A percentile compares a stretch with the other conserved stretches of the same genome.
Conservation (phyloP, 2,329 filamentous ascomycete genomes). For the Phyllosticta citriasiana region DNA sequence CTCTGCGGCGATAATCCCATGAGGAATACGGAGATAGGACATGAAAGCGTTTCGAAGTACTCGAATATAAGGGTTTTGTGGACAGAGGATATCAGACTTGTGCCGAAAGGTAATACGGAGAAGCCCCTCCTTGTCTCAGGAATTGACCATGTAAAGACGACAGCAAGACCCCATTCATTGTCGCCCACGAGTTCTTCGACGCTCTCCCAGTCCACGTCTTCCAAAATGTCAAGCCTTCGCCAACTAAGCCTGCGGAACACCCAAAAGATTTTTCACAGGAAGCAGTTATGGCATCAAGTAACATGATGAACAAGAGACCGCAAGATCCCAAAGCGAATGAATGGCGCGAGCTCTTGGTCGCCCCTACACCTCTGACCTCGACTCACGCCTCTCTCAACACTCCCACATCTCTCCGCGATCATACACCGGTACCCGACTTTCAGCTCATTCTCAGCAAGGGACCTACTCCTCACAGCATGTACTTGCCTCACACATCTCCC, state of each 20-base stretch:
- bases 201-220: slow-evolving; percentile 94
- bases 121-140: not conserved
- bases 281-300: not conserved
- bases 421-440: slow-evolving; percentile 57
- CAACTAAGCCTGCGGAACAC: slow-evolving; percentile 13
- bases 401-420: slow-evolving; percentile 12
- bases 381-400: slow-evolving; percentile 48
- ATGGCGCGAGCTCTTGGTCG: slow-evolving; percentile 35
- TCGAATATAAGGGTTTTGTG: slow-evolving; percentile 56
- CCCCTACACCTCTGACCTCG: slow-evolving; percentile 31
- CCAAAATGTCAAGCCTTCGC: slow-evolving; percentile 53
- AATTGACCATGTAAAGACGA: slow-evolving; percentile 38
- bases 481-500: slow-evolving; percentile 71
- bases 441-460: slow-evolving; percentile 67
- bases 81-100: slow-evolving; percentile 80
- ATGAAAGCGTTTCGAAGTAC: slow-evolving; percentile 67
- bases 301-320: not conserved
- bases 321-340: slow-evolving; percentile 34
- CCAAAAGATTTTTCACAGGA: not conserved
- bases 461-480: slow-evolving; percentile 71
- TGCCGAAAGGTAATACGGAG: slow-evolving; percentile 53
- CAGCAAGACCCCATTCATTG: slow-evolving; percentile 75
- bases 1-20: slow-evolving; percentile 67
- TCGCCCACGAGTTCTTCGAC: slow-evolving; percentile 98
- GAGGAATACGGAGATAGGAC: slow-evolving; percentile 62